Evolutionary conservation across 2,329 filamentous ascomycete genomes (phyloP), one percentile per base, ranked within the genome.

Genomic region (Neonectria coccinea): DNA sequence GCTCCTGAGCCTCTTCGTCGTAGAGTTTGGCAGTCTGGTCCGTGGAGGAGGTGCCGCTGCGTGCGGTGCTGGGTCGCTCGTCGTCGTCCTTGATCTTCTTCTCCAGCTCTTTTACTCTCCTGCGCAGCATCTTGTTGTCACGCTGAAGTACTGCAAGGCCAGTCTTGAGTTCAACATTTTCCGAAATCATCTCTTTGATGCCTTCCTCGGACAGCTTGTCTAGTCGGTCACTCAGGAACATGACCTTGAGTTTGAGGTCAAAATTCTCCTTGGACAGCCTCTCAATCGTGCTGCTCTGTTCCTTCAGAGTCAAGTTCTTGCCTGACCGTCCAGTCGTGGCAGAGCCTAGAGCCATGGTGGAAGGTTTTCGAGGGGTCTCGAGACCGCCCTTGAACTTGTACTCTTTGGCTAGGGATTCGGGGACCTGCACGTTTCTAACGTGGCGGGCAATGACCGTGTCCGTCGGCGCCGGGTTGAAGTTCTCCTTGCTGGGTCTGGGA

Each of bases 181-280:
- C 95, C 48, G 93, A 94, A 73, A 98, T 97, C 91, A 97, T 97
- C 77, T 97, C 95, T 80, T 97, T 97, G 77, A 99, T 91, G 68
- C 94, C 94, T 80, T 98, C 95, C 77, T 98, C 95, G 1, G 94
- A 97, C 45, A 97, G 87, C 76, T 95, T 96, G 79, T 97, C 94
- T 20, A 99, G 83, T 2, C 95, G 92, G 78, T 98, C 93, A 74
- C 95, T 97, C 53, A 99, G 86, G 75, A 97, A 99, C 85, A 97
- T 97, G 69, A 98, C 96, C 77, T 97, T 97, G 79, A 98, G 89
- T 80, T 98, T 97, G 59, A 98, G 82, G 77, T 97, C 95, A 76
- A 98, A 99, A 70, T 99, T 99, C 78, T 99, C 96, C 80, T 99
- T 99, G 65, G 93, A 97, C 2, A 98, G 85, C 64, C 94, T 90